Evolutionary conservation across 2,329 filamentous ascomycete genomes (phyloP).

Genomic region (Cercospora sp.): DNA sequence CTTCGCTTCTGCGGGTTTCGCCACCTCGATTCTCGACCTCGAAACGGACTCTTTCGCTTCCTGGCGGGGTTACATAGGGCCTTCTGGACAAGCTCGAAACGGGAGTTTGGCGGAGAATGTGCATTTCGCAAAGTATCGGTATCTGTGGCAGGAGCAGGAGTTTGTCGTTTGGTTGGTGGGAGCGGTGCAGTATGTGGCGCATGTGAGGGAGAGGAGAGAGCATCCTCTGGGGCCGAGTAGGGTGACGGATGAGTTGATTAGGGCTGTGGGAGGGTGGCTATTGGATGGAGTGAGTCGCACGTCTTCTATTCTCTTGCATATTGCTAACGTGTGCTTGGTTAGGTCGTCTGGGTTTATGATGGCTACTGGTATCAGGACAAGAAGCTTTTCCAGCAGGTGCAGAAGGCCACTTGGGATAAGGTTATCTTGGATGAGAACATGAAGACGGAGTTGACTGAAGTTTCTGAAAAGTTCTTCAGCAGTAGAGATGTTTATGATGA

Average conservation of each 20-base stretch:
- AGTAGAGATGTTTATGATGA: conserved; percentile 44
- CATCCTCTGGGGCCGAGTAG: conserved; percentile 39
- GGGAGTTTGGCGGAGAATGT: conserved; percentile 42
- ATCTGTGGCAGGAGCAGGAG: conserved; percentile 42
- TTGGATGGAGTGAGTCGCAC: too few relatives aligned
- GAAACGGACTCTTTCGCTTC: conserved; percentile 42
- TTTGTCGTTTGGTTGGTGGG: conserved; percentile 45
- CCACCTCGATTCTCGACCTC: conserved; percentile 42
- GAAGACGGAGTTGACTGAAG: conserved; percentile 46
- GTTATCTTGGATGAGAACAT: conserved; percentile 50
- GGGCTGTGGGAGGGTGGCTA: conserved; percentile 37
- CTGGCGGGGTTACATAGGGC: conserved; percentile 42
- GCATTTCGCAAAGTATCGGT: conserved; percentile 45
- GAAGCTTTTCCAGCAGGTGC: conserved; percentile 43
- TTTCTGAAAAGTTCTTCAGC: conserved; percentile 47
- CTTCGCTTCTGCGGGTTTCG: conserved; percentile 47
- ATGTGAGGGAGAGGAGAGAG: conserved; percentile 41
- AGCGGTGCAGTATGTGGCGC: conserved; percentile 46
- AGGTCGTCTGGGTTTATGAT: conserved; percentile 49
- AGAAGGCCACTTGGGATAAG: conserved; percentile 48
- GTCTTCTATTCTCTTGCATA: too few relatives aligned
- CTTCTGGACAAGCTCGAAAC: conserved; percentile 34
- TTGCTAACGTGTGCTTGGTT: conserved; percentile 19
- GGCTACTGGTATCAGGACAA: conserved; percentile 45
- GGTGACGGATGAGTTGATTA: conserved; percentile 43